Conservation (phyloP, 352 stramenopile genomes). For the Phytophthora nicotianae region DNA sequence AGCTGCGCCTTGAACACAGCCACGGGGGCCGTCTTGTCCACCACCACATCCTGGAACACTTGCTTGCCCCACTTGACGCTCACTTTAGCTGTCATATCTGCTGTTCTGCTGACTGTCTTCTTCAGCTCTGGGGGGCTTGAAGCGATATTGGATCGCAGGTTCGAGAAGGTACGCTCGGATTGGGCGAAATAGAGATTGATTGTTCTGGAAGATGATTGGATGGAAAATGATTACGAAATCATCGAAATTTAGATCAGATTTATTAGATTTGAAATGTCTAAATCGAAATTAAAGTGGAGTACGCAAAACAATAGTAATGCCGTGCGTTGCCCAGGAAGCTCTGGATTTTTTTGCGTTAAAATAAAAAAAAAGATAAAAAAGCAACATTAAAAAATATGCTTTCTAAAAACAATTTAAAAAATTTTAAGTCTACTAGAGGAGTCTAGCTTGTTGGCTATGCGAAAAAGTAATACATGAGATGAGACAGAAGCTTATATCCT, state of each 20-base stretch:
- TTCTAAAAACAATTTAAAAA: too few species aligned
- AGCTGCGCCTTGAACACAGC: conserved; percentile 84
- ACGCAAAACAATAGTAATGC: too few species aligned
- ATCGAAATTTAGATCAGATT: conserved; percentile 3
- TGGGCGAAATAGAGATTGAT: conserved; percentile 10
- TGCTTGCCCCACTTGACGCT: conserved; percentile 91
- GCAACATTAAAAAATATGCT: too few species aligned
- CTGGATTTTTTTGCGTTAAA: too few species aligned
- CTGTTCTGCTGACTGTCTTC: conserved; percentile 1
- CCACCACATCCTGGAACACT: conserved; percentile 63
- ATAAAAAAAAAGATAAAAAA: too few species aligned
- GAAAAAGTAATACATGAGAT: too few species aligned
- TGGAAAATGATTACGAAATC: conserved; percentile 9
- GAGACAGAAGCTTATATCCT: too few species aligned
- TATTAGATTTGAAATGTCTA: too few species aligned
- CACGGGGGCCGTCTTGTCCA: conserved; percentile 74
- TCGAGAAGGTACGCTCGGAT: conserved; percentile 15
- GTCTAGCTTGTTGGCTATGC: too few species aligned
- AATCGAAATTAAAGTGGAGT: too few species aligned
- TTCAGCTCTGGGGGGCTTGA: conserved; percentile 21
- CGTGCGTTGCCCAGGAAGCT: too few species aligned
- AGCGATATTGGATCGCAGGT: conserved; percentile 27
- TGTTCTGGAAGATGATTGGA: conserved; percentile 2
- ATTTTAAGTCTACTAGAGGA: too few species aligned
- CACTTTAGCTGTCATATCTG: conserved; percentile 59